Percentiles rank a stretch among this genome's conserved stretches.
These are phyloP conservation scores for Xylariaceae sp. DNA, from an alignment of 2,329 filamentous ascomycete genomes.

Conservation along the genomic window DNA sequence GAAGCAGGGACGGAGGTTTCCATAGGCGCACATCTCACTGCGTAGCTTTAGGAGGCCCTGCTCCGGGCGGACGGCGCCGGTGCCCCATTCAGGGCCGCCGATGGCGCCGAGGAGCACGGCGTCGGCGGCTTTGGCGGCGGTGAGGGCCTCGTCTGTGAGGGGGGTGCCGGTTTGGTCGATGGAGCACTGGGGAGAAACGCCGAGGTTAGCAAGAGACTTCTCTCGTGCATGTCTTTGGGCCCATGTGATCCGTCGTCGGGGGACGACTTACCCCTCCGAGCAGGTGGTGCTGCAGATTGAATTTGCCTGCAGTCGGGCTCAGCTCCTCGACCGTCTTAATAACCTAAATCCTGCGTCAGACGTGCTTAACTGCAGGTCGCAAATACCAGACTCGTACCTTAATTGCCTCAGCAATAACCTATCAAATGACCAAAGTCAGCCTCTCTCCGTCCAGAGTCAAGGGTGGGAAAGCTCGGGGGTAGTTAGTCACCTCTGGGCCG, in stretches of 20 bases:
- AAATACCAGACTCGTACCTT: too few relatives aligned
- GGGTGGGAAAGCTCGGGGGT: too few relatives aligned
- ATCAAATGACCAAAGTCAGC: too few relatives aligned
- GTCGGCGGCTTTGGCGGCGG: constrained; percentile 82
- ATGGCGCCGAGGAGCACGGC: constrained; percentile 93
- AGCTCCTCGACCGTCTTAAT: too few relatives aligned
- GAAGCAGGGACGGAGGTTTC: constrained; percentile 94
- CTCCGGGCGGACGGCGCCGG: constrained; percentile 85
- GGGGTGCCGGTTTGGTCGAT: constrained; percentile 82
- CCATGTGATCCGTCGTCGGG: constrained; percentile 1
- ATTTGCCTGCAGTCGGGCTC: too few relatives aligned
- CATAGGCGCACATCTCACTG: constrained; percentile 83
- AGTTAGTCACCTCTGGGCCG: constrained; percentile 90
- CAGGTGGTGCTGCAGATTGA: too few relatives aligned
- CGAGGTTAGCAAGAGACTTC: constrained; percentile 38
- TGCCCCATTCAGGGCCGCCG: constrained; percentile 96
- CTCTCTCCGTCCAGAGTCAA: too few relatives aligned
- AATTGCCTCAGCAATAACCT: too few relatives aligned
- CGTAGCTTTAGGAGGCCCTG: constrained; percentile 59
- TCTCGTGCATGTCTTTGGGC: constrained; percentile 11
- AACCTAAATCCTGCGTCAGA: too few relatives aligned
- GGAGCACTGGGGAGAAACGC: constrained; percentile 85
- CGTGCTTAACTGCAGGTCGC: too few relatives aligned
- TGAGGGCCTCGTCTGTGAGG: constrained; percentile 82
- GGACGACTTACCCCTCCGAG: too few relatives aligned